Percentiles rank a stretch among this genome's conserved stretches.
Conservation (phyloP, 441 rosid genomes). For the Pelargonium fulgidum region DNA sequence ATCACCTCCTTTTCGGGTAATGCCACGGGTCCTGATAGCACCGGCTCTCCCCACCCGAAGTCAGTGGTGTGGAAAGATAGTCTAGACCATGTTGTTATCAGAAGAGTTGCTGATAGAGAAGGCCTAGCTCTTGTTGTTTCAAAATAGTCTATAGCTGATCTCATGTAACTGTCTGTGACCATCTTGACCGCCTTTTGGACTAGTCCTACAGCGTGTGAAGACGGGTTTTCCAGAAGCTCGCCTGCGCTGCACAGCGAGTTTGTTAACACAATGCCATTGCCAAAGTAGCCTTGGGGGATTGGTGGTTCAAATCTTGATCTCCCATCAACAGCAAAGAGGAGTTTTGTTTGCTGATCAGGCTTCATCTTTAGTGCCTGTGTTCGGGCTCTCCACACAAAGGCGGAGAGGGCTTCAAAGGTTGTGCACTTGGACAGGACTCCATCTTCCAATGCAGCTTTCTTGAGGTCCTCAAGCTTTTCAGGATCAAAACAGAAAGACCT, state of each 20-base stretch:
- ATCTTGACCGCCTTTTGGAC: constrained; percentile 56
- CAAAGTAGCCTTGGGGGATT: constrained; percentile 57
- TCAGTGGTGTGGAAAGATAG: constrained; percentile 61
- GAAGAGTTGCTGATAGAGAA: constrained; percentile 56
- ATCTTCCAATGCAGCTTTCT: constrained; percentile 39
- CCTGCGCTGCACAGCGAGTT: constrained; percentile 51
- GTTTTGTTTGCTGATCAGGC: constrained; percentile 60
- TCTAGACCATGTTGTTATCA: constrained; percentile 68
- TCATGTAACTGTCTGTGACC: constrained; percentile 61
- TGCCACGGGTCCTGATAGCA: constrained; percentile 66
- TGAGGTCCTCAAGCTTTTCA: constrained; percentile 50
- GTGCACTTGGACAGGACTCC: constrained; percentile 44
- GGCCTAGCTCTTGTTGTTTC: constrained; percentile 73
- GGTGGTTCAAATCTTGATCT: constrained; percentile 55
- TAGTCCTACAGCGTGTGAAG: constrained; percentile 43
- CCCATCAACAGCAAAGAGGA: constrained; percentile 79
- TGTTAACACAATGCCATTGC: constrained; percentile 70
- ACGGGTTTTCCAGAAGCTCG: constrained; percentile 44
- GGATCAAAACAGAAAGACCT: constrained; percentile 56
- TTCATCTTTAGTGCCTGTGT: constrained; percentile 48
- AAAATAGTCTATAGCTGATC: constrained; percentile 84
- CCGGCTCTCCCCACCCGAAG: constrained; percentile 87
- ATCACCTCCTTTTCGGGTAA: constrained; percentile 80
- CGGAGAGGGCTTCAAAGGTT: constrained; percentile 65
- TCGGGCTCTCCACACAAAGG: constrained; percentile 71